Evolutionary conservation across 169 alveolate genomes (phyloP), one percentile per base, ranked within the genome.

Genomic region (Besnoitia besnoiti): DNA sequence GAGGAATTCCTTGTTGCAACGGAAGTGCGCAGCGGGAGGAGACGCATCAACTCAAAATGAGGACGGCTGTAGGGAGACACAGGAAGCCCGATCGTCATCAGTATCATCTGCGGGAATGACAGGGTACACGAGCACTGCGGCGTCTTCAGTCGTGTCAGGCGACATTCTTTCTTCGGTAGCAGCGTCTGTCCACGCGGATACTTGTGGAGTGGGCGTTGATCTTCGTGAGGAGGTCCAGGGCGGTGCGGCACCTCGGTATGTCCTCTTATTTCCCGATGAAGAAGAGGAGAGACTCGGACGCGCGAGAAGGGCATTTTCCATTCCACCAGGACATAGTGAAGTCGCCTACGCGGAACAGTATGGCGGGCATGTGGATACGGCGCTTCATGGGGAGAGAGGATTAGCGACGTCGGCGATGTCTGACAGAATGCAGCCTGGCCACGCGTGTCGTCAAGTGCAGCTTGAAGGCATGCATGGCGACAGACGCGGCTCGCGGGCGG

Each of bases 261-360:
- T 73, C 14, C 46, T 73, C 0, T n/a, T 73, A 42, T 73, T 73
- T n/a, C 82, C 82, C n/a, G 82, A 73, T n/a, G 82, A 73, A 73
- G 46, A 73, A 37, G 82, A 55, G 3, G 67, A 55, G 67, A 55
- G 67, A 16, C 30, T 55, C 12, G 67, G 67, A 55, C 67, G 3
- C 3, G 67, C 67, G 27, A 21, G 30, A 55, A 55, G 33, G 3
- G 24, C 3, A 1, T 1, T 16, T 55, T 1, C 67, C 67, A 55
- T n/a, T 5, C 67, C 7, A 0, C 24, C 30, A 1, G 67, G 67
- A 55, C 3, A 21, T 19, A n/a, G 67, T 19, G 33, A 55, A 55
- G 1, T n/a, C 12, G 24, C 12, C 5, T 55, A 19, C 27, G 24
- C 24, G 67, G 12, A 19, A 0, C 12, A 55, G 67, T 1, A n/a